These are phyloP conservation scores for Phylloporus sp. DNA, from an alignment of 768 basidiomycete species.

Conservation along the genomic window DNA sequence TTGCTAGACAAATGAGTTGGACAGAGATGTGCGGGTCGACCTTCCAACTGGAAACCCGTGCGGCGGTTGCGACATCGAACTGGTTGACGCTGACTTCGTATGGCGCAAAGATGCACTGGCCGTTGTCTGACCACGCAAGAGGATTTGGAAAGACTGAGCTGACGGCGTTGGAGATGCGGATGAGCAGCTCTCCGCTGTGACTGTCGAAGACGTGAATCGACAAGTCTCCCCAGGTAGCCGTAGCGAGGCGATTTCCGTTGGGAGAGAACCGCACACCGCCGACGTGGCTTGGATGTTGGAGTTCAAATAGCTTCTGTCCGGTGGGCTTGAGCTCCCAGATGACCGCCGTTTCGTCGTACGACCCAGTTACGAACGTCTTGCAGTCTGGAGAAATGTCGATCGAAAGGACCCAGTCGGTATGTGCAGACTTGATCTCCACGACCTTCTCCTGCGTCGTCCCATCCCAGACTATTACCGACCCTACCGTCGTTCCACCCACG, in stretches of 20 bases:
- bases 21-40: not conserved
- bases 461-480: slow-evolving; percentile 2
- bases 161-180: slow-evolving; percentile 1
- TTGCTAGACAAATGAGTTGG: not conserved
- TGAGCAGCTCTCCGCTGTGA: slow-evolving; percentile 1
- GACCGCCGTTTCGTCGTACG: slow-evolving; percentile 2
- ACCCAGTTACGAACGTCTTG: slow-evolving; percentile 6
- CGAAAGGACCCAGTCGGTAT: slow-evolving; percentile 2
- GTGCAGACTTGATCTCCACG: not conserved
- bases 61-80: not conserved
- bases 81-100: not conserved
- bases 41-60: not conserved
- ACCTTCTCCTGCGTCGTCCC: not conserved
- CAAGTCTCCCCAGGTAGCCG: slow-evolving; percentile 3
- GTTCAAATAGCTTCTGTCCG: not conserved
- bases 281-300: not conserved
- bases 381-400: slow-evolving; percentile 6
- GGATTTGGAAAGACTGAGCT: not conserved
- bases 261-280: slow-evolving; percentile 5
- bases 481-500: slow-evolving; percentile 1
- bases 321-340: slow-evolving; percentile 3
- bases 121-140: slow-evolving; percentile 5
- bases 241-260: slow-evolving; percentile 1
- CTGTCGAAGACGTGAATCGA: slow-evolving; percentile 6
- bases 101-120: slow-evolving; percentile 5